phyloP scores from a whole-genome alignment of 352 stramenopile genomes.

The Saprolegnia diclina region DNA sequence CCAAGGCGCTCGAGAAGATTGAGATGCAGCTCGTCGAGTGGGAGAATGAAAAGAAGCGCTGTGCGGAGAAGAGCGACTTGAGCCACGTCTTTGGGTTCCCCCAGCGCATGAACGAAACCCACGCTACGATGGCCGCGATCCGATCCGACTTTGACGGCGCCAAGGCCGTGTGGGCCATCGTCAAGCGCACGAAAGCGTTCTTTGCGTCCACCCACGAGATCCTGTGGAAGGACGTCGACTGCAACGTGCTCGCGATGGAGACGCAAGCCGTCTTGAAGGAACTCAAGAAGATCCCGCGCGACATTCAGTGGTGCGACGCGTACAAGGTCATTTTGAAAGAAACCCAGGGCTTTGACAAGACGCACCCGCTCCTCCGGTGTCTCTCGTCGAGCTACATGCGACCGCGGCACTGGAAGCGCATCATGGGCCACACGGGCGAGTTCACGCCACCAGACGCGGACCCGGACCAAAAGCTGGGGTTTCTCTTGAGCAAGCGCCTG shows the following conservation, averaged over 20 bases:
- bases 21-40: constrained; percentile 74
- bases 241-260: constrained; percentile 93
- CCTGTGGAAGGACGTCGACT: constrained; percentile 88
- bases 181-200: constrained; percentile 70
- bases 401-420: constrained; percentile 90
- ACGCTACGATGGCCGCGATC: constrained; percentile 87
- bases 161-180: constrained; percentile 74
- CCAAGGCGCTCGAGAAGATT: constrained; percentile 80
- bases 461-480: constrained; percentile 82
- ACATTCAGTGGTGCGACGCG: constrained; percentile 88
- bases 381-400: constrained; percentile 86
- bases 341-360: constrained; percentile 81
- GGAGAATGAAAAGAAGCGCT: constrained; percentile 86
- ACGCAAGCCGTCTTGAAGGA: constrained; percentile 92
- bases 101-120: constrained; percentile 88
- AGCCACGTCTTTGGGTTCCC: constrained; percentile 93
- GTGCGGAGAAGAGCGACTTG: constrained; percentile 88
- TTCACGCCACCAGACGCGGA: constrained; percentile 92
- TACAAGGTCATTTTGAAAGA: constrained; percentile 84
- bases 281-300: constrained; percentile 89
- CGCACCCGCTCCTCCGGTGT: constrained; percentile 68
- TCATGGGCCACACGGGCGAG: constrained; percentile 84
- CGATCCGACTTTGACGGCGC: constrained; percentile 62
- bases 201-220: constrained; percentile 65
- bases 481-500: constrained; percentile 90